phyloP scores from a whole-genome alignment of 2,329 filamentous ascomycete genomes.

The Polychaeton citri region DNA sequence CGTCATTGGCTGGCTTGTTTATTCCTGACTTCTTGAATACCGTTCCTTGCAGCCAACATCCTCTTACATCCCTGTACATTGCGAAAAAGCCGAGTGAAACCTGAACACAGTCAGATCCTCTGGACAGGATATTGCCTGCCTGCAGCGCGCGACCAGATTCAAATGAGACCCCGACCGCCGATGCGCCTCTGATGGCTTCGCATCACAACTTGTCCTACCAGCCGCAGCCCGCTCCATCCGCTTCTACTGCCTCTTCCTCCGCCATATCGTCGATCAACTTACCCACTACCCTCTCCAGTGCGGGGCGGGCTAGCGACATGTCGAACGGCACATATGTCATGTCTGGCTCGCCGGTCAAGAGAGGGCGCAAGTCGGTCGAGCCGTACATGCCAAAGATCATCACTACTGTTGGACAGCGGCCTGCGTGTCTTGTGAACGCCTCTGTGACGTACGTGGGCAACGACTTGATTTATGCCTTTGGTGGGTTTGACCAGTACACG shows the following conservation, averaged over 20 bases:
- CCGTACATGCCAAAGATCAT: conserved; percentile 75
- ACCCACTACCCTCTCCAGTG: background rate
- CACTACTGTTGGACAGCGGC: conserved; percentile 47
- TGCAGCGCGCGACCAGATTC: no score
- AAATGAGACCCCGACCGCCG: background rate
- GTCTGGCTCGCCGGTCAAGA: conserved; percentile 68
- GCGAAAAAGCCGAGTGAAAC: no score
- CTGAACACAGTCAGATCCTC: no score
- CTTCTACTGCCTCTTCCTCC: background rate
- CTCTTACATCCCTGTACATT: no score
- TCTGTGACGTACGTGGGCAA: conserved; percentile 98
- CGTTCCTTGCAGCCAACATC: background rate
- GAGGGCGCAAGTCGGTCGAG: conserved; percentile 43
- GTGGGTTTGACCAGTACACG: conserved; percentile 96
- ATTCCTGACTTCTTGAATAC: background rate
- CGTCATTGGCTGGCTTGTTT: background rate
- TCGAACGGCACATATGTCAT: conserved; percentile 74
- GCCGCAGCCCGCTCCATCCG: background rate
- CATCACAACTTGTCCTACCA: background rate
- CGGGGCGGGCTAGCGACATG: conserved; percentile 7
- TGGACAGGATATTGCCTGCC: no score
- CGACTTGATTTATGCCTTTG: conserved; percentile 95
- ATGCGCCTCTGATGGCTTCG: background rate
- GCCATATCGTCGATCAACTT: background rate
- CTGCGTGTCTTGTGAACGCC: conserved; percentile 91